Conservation (phyloP, 345 rosid species). For the Draba incana region DNA sequence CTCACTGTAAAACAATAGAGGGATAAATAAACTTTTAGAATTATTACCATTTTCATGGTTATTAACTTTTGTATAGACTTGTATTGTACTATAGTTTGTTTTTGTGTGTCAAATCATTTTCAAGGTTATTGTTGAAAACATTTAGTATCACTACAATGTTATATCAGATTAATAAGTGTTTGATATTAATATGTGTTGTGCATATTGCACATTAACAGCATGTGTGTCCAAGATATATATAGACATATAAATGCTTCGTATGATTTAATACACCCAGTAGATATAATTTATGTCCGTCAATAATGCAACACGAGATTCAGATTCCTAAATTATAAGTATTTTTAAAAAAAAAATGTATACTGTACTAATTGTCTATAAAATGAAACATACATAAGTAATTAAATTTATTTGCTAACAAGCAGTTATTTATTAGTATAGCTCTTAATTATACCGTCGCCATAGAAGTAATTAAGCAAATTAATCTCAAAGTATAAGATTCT, state of each 20-base stretch:
- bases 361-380: not conserved
- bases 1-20: slow-evolving; percentile 9
- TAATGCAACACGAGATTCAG: slow-evolving; percentile 21
- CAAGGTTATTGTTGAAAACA: not conserved
- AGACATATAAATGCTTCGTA: slow-evolving; percentile 34
- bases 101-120: not conserved
- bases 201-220: slow-evolving; percentile 28
- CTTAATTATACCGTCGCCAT: slow-evolving; percentile 2
- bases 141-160: not conserved
- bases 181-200: slow-evolving; percentile 12
- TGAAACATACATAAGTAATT: not conserved
- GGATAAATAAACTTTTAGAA: not conserved
- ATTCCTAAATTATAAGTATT: slow-evolving; percentile 2
- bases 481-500: slow-evolving; percentile 5
- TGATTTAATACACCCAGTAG: slow-evolving; percentile 26
- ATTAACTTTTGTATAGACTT: not conserved
- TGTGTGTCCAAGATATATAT: slow-evolving; percentile 32
- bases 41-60: slow-evolving; percentile 9
- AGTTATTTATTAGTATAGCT: not conserved
- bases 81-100: not conserved
- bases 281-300: slow-evolving; percentile 32
- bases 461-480: not conserved
- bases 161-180: slow-evolving; percentile 9
- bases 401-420: not conserved
- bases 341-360: no score